A percentile compares a stretch with the other conserved stretches of the same genome.
phyloP scores from a whole-genome alignment of 73 alveolate species.

The Blepharisma stoltei region DNA sequence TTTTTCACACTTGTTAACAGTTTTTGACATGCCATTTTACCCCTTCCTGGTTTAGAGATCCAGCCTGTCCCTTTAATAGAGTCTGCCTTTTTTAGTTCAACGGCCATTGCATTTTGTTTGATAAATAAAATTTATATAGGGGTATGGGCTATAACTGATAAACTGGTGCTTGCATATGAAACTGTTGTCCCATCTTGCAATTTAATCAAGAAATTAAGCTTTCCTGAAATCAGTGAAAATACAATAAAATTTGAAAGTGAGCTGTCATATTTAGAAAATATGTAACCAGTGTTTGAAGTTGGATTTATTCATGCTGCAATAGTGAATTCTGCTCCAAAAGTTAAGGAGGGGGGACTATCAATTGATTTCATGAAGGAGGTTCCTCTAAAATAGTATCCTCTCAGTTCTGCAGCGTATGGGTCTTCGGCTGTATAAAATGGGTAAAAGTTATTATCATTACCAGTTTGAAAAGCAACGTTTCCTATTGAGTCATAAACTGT shows the following conservation, averaged over 20 bases:
- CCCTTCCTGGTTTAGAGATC: too few relatives aligned
- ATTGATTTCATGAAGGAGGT: conserved; percentile 1
- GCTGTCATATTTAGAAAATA: not conserved
- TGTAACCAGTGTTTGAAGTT: not conserved
- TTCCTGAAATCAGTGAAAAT: too few relatives aligned
- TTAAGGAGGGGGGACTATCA: not conserved
- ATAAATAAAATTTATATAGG: too few relatives aligned
- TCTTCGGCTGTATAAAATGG: not conserved
- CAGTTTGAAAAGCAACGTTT: not conserved
- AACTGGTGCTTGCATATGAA: too few relatives aligned
- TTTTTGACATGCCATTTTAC: too few relatives aligned
- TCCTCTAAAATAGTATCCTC: conserved; percentile 22
- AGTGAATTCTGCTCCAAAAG: conserved; percentile 2
- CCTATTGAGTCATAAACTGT: not conserved
- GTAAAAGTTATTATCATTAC: not conserved
- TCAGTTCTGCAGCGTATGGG: not conserved
- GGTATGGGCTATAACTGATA: too few relatives aligned
- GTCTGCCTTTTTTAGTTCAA: too few relatives aligned
- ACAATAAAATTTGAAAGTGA: not conserved
- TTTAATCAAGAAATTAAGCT: too few relatives aligned
- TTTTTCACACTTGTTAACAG: too few relatives aligned
- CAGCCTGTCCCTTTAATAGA: too few relatives aligned
- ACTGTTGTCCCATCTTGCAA: too few relatives aligned
- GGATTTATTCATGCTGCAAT: not conserved
- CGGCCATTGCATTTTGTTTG: too few relatives aligned